Evolutionary conservation across 768 basidiomycete genomes (phyloP).

Genomic region (Boletus reticuloceps): DNA sequence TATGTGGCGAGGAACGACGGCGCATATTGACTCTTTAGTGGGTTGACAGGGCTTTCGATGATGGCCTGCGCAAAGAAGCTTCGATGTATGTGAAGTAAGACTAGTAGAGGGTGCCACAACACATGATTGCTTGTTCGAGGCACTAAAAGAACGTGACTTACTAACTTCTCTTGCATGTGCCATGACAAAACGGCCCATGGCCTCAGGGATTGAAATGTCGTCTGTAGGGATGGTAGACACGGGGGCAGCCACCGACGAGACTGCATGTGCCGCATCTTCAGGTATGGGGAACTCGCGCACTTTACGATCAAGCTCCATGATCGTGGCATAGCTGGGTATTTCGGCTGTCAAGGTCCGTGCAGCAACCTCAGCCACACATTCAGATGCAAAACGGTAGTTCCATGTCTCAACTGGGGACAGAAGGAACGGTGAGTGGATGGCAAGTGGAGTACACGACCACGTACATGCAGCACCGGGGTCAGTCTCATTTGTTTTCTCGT

Average conservation of each 20-base stretch:
- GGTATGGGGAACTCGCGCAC: constrained; percentile 65
- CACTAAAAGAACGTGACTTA: constrained; percentile 22
- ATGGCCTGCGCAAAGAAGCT: constrained; percentile 72
- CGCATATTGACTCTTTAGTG: constrained; percentile 61
- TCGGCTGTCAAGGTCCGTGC: constrained; percentile 61
- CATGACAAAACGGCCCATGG: constrained; percentile 41
- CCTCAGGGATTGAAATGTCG: constrained; percentile 17
- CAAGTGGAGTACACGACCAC: constrained; percentile 11
- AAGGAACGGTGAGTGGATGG: background rate
- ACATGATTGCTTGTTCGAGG: background rate
- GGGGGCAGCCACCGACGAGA: constrained; percentile 32
- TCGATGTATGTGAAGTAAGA: constrained; percentile 62
- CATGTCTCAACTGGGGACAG: constrained; percentile 51
- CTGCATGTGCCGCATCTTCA: constrained; percentile 39
- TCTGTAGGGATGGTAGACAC: constrained; percentile 15
- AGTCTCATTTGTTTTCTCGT: constrained; percentile 17
- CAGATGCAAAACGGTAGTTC: constrained; percentile 61
- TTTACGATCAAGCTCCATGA: constrained; percentile 66
- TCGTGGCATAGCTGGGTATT: constrained; percentile 58
- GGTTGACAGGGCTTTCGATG: constrained; percentile 63
- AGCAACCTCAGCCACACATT: constrained; percentile 64
- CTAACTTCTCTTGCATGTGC: constrained; percentile 35
- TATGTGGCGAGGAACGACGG: constrained; percentile 65
- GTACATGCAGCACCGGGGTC: constrained; percentile 26
- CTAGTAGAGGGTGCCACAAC: constrained; percentile 28